Evolutionary conservation across 768 basidiomycete genomes (phyloP), one percentile per base, ranked within the genome.

Genomic region (Mycena indigotica): DNA sequence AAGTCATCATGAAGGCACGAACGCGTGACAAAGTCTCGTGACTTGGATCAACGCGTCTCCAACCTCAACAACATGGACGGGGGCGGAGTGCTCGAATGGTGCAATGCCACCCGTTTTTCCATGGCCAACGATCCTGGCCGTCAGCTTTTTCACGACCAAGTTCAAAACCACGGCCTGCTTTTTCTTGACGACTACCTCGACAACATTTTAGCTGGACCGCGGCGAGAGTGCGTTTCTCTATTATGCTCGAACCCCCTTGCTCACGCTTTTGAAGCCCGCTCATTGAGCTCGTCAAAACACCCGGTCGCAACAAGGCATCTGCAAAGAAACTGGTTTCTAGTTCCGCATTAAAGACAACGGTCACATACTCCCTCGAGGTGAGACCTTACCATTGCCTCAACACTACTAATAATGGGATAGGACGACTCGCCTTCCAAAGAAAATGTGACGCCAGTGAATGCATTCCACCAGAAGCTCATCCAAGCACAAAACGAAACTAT

Each of bases 241-340:
- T 61, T 16, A 21, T 56, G 21, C 23, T 50, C 26, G 28, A 5
- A 29, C 19, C 25, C 29, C 23, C 16, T 23, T 25, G 50, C 50
- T 54, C 53, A 19, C 40, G 13, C 15, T n/a, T 28, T 0, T 38
- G 16, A 60, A 92, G 91, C 46, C 81, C 84, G 6, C 80, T 93
- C 16, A 85, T 91, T 39, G 89, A 93, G 52, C 79, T 93, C 17
- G 84, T 93, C 2, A 93, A 93, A 73, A 93, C 92, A 1, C 91
- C 91, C 15, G 86, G 88, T 28, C 82, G 90, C 41, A 90, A 83
- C 70, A 89, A 82, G 72, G 78, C 76, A 48, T 70, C 79, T 15
- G 73, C 75, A 3, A 82, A 78, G 63, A 82, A 80, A 62, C 75
- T 80, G 17, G 83, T 83, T 62, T 68, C 76, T 3, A 66, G 76